Evolutionary conservation across 2,329 filamentous ascomycete species (phyloP).

Genomic region (Lasiodiplodia hormozganensis): DNA sequence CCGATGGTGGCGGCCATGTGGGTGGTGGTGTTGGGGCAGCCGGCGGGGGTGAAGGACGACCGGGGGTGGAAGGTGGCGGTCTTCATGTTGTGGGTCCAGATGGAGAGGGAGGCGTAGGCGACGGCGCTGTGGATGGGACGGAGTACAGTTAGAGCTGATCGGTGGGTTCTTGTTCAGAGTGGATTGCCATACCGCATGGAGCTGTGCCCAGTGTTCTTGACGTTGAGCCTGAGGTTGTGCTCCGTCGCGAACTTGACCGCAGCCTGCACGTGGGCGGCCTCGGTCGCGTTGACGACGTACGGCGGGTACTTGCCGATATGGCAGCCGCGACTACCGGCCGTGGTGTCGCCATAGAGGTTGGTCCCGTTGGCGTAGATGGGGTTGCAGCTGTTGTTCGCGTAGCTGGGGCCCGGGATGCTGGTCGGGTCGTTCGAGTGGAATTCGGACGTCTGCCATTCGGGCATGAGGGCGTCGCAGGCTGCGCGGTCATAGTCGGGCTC

Average conservation of each 20-base stretch:
- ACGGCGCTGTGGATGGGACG: slow-evolving; percentile 28
- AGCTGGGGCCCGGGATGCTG: slow-evolving; percentile 41
- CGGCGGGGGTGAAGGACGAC: slow-evolving; percentile 31
- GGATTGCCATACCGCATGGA: slow-evolving; percentile 26
- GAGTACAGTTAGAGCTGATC: background rate
- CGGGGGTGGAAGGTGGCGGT: slow-evolving; percentile 33
- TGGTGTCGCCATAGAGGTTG: slow-evolving; percentile 37
- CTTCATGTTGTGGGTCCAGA: slow-evolving; percentile 47
- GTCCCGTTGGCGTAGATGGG: slow-evolving; percentile 42
- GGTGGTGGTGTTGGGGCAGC: background rate
- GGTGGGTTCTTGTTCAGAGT: background rate
- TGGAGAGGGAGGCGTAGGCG: slow-evolving; percentile 43
- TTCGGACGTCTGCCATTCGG: slow-evolving; percentile 40
- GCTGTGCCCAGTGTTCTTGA: slow-evolving; percentile 46
- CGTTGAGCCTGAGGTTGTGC: slow-evolving; percentile 42
- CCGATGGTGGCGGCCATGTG: background rate
- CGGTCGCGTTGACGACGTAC: slow-evolving; percentile 45
- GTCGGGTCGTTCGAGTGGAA: slow-evolving; percentile 39
- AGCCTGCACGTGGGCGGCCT: slow-evolving; percentile 41
- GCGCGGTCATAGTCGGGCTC: slow-evolving; percentile 36
- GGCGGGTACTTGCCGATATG: slow-evolving; percentile 43
- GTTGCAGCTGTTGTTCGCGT: slow-evolving; percentile 41
- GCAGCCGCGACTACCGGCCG: slow-evolving; percentile 38
- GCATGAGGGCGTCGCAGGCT: slow-evolving; percentile 35
- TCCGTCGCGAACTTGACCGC: slow-evolving; percentile 44